Percentiles rank a stretch among this genome's conserved stretches.
These are phyloP conservation scores for Hymenoscyphus fraxineus DNA, from an alignment of 2,329 filamentous ascomycete genomes.

Conservation along the genomic window DNA sequence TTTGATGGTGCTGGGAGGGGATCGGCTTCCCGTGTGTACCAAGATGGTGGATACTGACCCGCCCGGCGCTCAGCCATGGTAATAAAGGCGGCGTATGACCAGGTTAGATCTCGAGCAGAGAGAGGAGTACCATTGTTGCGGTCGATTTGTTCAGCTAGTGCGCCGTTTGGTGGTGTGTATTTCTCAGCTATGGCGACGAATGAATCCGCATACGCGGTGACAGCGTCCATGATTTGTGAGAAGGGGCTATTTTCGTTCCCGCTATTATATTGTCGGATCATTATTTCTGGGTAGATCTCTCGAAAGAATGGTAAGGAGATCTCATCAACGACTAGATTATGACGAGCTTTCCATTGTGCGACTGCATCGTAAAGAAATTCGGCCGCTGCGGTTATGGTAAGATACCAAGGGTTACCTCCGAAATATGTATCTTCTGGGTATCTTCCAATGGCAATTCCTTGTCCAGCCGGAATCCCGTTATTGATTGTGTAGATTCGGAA, in stretches of 20 bases:
- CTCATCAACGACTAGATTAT: conserved; percentile 59
- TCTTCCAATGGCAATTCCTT: conserved; percentile 62
- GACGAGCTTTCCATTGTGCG: conserved; percentile 63
- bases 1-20: conserved; percentile 41
- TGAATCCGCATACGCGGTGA: conserved; percentile 59
- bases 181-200: conserved; percentile 47
- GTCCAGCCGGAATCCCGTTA: conserved; percentile 53
- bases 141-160: conserved; percentile 64
- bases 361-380: conserved; percentile 77
- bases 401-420: conserved; percentile 77
- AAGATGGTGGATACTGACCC: conserved; percentile 51
- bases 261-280: conserved; percentile 60
- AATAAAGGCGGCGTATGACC: conserved; percentile 69
- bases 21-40: conserved; percentile 45
- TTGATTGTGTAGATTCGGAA: conserved; percentile 72
- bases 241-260: conserved; percentile 55
- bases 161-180: conserved; percentile 54
- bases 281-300: conserved; percentile 56
- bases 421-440: conserved; percentile 72
- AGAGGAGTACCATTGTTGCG: conserved; percentile 49
- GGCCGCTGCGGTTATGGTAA: conserved; percentile 70
- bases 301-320: conserved; percentile 69
- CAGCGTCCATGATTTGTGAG: conserved; percentile 45
- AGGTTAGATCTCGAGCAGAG: conserved; percentile 66
- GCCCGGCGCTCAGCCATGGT: conserved; percentile 55